Conservation (phyloP, 2,329 filamentous ascomycete genomes). For the Ceratocystis destructans region DNA sequence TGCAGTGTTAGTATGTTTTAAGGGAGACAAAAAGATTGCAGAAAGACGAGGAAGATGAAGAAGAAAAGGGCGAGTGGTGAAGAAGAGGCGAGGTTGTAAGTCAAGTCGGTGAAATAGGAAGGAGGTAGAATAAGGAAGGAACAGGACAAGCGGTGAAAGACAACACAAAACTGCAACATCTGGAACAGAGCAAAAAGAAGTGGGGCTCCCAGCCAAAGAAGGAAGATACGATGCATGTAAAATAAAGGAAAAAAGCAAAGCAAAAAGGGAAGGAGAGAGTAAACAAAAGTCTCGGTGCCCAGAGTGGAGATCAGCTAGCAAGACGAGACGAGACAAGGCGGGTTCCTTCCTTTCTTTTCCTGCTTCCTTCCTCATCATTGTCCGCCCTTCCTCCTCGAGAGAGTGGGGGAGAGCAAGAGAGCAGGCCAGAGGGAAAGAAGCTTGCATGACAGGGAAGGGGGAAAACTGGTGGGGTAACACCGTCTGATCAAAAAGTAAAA, state of each 20-base stretch:
- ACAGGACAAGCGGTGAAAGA: constrained; percentile 8
- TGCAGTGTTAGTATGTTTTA: no score
- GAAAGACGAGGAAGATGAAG: not conserved
- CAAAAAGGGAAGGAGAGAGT: not conserved
- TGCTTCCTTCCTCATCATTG: constrained; percentile 5
- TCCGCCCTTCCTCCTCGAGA: no score
- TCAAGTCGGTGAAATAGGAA: constrained; percentile 2
- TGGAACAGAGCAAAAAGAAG: not conserved
- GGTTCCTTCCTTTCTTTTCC: not conserved
- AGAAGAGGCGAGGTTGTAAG: not conserved
- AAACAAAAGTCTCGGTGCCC: not conserved
- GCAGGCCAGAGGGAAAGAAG: not conserved
- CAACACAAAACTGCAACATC: not conserved
- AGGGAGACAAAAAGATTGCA: not conserved
- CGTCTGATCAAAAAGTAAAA: not conserved
- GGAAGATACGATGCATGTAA: not conserved
- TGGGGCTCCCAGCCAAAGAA: not conserved
- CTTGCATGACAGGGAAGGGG: not conserved
- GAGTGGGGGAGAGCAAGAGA: not conserved
- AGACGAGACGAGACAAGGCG: not conserved
- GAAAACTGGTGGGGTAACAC: not conserved
- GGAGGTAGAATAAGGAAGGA: not conserved
- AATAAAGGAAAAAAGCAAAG: constrained; percentile 4
- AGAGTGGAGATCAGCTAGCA: not conserved
- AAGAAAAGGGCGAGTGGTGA: not conserved